Conservation (phyloP, 805 yeast species). For the Candida andamanensis region DNA sequence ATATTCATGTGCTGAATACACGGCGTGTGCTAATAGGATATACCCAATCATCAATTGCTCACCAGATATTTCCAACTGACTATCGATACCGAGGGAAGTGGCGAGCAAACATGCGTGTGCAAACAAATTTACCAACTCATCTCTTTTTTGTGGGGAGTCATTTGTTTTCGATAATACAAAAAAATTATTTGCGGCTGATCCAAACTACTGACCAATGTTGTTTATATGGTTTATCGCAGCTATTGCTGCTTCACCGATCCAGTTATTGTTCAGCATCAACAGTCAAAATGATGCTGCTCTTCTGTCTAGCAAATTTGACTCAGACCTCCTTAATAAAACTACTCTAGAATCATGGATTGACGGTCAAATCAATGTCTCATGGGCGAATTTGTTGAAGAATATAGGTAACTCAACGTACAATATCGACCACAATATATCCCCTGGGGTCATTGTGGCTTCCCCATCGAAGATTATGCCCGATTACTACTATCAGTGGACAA, state of each 20-base stretch:
- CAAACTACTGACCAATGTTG: too few species aligned
- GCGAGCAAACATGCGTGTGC: neutral
- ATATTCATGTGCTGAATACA: slow-evolving; percentile 51
- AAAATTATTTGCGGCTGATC: neutral
- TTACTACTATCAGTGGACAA: slow-evolving; percentile 85
- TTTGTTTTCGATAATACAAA: neutral
- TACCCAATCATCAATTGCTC: neutral
- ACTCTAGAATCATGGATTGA: slow-evolving; percentile 45
- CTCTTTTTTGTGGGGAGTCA: slow-evolving; percentile 4
- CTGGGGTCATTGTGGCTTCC: slow-evolving; percentile 80
- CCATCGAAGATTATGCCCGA: slow-evolving; percentile 70
- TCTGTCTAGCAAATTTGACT: too few species aligned
- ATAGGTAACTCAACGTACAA: slow-evolving; percentile 10
- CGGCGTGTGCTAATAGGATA: slow-evolving; percentile 38
- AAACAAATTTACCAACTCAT: neutral
- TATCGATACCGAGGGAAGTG: too few species aligned
- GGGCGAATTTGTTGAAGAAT: slow-evolving; percentile 10
- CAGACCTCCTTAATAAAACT: slow-evolving; percentile 49
- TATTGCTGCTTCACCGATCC: too few species aligned
- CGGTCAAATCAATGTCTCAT: slow-evolving; percentile 28
- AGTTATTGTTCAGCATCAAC: slow-evolving; percentile 2
- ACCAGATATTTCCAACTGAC: slow-evolving; percentile 7
- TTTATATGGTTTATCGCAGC: too few species aligned
- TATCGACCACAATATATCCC: slow-evolving; percentile 27
- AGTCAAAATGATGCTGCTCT: too few species aligned